These are phyloP conservation scores for Acanthamoeba healyi DNA, from an alignment of 208 protist species.

Conservation along the genomic window DNA sequence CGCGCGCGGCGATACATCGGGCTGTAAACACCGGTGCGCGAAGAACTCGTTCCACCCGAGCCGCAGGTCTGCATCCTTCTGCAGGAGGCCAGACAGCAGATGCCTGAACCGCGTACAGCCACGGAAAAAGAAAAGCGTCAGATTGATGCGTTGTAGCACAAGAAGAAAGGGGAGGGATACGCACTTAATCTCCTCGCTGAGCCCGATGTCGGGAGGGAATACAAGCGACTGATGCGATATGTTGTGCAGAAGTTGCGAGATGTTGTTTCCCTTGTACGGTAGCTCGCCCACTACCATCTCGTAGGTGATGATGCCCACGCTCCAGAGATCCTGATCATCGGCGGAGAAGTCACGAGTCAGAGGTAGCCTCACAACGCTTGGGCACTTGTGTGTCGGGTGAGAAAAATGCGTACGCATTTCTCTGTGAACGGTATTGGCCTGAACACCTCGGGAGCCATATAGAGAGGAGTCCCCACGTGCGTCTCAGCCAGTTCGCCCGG, in stretches of 20 bases:
- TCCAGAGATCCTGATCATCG: conserved; percentile 34
- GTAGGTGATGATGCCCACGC: conserved; percentile 43
- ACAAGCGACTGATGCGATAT: conserved; percentile 11
- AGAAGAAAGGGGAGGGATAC: no score
- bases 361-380: not conserved
- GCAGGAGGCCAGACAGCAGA: conserved; percentile 27
- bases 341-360: not conserved
- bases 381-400: no score
- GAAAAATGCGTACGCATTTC: conserved; percentile 15
- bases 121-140: not conserved
- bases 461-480: conserved; percentile 43
- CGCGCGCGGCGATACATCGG: not conserved
- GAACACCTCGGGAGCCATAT: conserved; percentile 58
- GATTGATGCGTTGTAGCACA: no score
- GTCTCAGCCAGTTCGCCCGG: conserved; percentile 43
- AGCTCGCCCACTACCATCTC: conserved; percentile 52
- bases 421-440: conserved; percentile 26
- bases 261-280: conserved; percentile 33
- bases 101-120: not conserved
- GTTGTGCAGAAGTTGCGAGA: conserved; percentile 30
- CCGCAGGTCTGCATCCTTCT: conserved; percentile 20
- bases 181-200: conserved; percentile 26
- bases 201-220: not conserved
- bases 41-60: conserved; percentile 45
- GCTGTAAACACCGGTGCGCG: not conserved